These are phyloP conservation scores for Pyrenophora tritici-repentis DNA, from an alignment of 2,329 filamentous ascomycete species.

Conservation along the genomic window DNA sequence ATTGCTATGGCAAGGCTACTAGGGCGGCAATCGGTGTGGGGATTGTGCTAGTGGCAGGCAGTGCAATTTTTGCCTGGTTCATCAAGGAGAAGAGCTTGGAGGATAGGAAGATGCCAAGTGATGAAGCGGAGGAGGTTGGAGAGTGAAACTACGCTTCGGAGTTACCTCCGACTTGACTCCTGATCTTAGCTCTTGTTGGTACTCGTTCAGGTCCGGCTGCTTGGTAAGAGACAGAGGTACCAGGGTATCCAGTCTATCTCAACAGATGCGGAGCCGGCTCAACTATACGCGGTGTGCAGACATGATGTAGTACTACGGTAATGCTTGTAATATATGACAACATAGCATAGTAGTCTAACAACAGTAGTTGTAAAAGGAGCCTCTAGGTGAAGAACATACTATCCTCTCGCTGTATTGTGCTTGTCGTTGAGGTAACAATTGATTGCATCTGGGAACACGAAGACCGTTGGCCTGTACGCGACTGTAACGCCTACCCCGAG, in stretches of 20 bases:
- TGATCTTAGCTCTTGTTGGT: neutral
- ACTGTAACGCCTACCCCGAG: too few relatives aligned
- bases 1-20: conserved; percentile 67
- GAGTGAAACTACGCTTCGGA: neutral
- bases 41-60: conserved; percentile 56
- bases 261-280: too few relatives aligned
- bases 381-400: neutral
- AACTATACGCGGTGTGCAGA: too few relatives aligned
- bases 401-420: neutral
- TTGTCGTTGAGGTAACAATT: neutral
- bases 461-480: too few relatives aligned
- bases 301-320: neutral
- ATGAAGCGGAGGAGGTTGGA: neutral
- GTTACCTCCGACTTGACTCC: neutral
- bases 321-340: neutral
- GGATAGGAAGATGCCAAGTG: neutral
- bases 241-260: neutral
- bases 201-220: too few relatives aligned
- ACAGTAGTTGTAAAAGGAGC: neutral
- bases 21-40: conserved; percentile 58
- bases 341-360: neutral
- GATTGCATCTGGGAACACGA: too few relatives aligned
- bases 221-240: neutral
- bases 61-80: conserved; percentile 53
- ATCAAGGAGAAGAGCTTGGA: conserved; percentile 51